Percentiles rank a stretch among this genome's conserved stretches.
Evolutionary conservation across 2,329 filamentous ascomycete species (phyloP).

Genomic region (Diaporthe citriasiana): DNA sequence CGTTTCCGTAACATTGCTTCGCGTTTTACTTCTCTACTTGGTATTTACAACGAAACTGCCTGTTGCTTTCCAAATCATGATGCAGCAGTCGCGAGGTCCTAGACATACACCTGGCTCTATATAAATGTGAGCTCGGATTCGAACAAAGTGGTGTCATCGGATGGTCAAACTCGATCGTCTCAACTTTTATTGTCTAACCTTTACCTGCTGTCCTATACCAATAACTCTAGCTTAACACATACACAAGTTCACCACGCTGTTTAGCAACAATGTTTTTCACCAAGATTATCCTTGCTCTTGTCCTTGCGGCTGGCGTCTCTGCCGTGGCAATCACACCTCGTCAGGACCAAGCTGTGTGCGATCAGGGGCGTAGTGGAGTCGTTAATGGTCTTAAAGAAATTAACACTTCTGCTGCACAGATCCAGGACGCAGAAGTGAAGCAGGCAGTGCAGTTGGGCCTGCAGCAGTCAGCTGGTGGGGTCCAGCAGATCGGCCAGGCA

Average conservation of each 20-base stretch:
- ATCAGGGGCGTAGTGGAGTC: conserved; percentile 3
- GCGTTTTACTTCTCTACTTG: conserved; percentile 32
- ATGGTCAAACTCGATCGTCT: not conserved
- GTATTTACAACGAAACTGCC: not conserved
- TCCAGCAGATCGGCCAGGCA: conserved; percentile 21
- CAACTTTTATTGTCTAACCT: not conserved
- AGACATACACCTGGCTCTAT: not conserved
- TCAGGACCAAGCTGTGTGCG: conserved; percentile 5
- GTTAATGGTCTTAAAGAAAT: conserved; percentile 8
- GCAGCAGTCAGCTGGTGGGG: conserved; percentile 18
- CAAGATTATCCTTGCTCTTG: conserved; percentile 11
- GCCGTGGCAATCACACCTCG: not conserved
- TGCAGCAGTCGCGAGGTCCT: not conserved
- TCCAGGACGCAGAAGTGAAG: conserved; percentile 16
- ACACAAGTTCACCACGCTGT: not conserved
- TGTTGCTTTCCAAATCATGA: not conserved
- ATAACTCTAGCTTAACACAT: not conserved
- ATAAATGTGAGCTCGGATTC: conserved; percentile 4
- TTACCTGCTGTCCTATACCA: not conserved
- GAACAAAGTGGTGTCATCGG: not conserved
- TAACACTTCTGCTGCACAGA: conserved; percentile 15
- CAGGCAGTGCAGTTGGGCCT: conserved; percentile 10
- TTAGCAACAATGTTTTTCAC: conserved; percentile 15
- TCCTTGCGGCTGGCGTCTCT: conserved; percentile 12
- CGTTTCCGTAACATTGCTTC: conserved; percentile 19